These are phyloP conservation scores for Phlebiopsis gigantea DNA, from an alignment of 768 basidiomycete genomes.

Conservation along the genomic window DNA sequence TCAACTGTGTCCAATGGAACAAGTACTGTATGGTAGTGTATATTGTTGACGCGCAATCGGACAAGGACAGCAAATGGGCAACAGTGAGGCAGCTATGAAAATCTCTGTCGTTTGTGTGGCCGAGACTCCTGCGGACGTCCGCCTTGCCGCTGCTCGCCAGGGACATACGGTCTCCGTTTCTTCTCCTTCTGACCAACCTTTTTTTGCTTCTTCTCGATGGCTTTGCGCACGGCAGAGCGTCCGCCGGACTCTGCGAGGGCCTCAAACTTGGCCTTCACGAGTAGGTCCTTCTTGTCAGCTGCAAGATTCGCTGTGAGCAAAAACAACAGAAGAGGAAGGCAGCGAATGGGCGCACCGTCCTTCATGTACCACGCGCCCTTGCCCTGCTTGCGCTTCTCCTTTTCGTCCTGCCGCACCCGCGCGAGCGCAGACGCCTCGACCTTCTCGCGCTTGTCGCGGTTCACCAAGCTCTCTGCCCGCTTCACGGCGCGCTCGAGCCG, in stretches of 20 bases:
- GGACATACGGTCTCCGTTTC: conserved; percentile 65
- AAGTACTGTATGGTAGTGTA: neutral
- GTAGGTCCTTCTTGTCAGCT: conserved; percentile 76
- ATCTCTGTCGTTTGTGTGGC: conserved; percentile 19
- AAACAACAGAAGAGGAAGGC: neutral
- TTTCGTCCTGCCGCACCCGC: conserved; percentile 44
- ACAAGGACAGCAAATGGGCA: neutral
- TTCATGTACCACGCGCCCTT: conserved; percentile 88
- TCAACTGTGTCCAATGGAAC: too few species aligned
- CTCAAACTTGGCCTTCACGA: conserved; percentile 74
- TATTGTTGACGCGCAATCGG: neutral
- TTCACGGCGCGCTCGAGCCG: conserved; percentile 72
- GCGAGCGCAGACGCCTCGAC: conserved; percentile 66
- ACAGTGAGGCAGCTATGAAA: conserved; percentile 6
- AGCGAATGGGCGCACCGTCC: conserved; percentile 41
- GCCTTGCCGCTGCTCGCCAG: conserved; percentile 8
- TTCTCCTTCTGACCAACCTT: conserved; percentile 89
- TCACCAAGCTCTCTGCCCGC: conserved; percentile 70
- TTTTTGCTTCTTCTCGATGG: conserved; percentile 83
- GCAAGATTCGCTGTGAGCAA: conserved; percentile 7
- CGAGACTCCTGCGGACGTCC: conserved; percentile 8
- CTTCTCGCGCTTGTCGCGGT: conserved; percentile 61
- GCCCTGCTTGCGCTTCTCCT: conserved; percentile 62
- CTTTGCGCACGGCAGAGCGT: conserved; percentile 76
- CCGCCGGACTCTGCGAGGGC: conserved; percentile 75